phyloP scores from a whole-genome alignment of 345 rosid genomes.

The Gossypium anomalum region DNA sequence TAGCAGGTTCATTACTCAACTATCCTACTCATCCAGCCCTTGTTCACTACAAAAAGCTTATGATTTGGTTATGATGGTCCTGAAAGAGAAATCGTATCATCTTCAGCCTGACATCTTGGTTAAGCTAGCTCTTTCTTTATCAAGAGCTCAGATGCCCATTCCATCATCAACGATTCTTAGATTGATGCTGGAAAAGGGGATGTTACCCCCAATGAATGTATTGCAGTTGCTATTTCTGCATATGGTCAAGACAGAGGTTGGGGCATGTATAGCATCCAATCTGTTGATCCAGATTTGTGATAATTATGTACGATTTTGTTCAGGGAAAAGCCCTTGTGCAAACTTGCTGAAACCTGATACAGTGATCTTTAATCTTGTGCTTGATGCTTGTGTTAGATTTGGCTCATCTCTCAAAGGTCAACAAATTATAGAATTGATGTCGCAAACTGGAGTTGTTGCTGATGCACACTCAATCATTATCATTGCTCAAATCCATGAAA shows the following conservation, averaged over 20 bases:
- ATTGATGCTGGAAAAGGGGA: constrained; percentile 46
- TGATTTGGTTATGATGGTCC: constrained; percentile 37
- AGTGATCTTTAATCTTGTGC: constrained; percentile 63
- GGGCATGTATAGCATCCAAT: constrained; percentile 65
- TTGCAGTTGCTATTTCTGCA: constrained; percentile 51
- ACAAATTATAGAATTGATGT: constrained; percentile 64
- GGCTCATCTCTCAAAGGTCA: constrained; percentile 68
- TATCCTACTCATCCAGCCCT: constrained; percentile 60
- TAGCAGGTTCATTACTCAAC: constrained; percentile 44
- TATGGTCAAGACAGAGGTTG: constrained; percentile 70
- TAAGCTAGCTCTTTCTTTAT: constrained; percentile 55
- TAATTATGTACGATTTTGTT: constrained; percentile 18
- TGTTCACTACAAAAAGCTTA: constrained; percentile 53
- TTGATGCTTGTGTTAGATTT: constrained; percentile 69
- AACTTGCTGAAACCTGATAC: constrained; percentile 58
- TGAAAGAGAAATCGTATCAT: constrained; percentile 41
- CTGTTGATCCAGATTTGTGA: constrained; percentile 61
- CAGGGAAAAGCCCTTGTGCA: constrained; percentile 16
- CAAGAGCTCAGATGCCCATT: constrained; percentile 63
- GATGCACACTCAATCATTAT: constrained; percentile 63
- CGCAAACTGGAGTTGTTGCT: constrained; percentile 49
- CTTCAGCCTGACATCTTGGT: constrained; percentile 37
- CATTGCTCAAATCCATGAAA: constrained; percentile 57
- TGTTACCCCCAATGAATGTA: constrained; percentile 29
- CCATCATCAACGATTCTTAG: constrained; percentile 53